Base-by-base conservation (phyloP, 805 yeast species). In the Saturnispora diversa region DNA sequence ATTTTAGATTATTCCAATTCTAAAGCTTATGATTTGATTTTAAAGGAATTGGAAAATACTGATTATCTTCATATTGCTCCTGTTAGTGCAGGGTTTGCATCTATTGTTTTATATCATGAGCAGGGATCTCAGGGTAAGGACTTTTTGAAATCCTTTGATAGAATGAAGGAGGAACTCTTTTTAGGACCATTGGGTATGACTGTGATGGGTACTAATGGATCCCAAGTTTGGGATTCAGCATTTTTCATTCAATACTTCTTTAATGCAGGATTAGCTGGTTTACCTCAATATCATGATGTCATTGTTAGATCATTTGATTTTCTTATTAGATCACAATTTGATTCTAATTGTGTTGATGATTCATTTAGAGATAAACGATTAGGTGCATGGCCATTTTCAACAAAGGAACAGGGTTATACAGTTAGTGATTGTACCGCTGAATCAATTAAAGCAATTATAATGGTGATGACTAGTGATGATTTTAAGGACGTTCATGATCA, bases 371-470 rank as follows among this genome's bases (percentile, higher is more conserved):
- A 92, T 55, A 72, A 69, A 43, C 66, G 97, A 39, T 68, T 65
- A 31, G 99, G 98, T 15, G 94, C 85, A 1, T 92, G 95, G 94
- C 97, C 97, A 0, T 92, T 90, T 58, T 84, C 95, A 37, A 92
- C 97, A 0, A 87, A 88, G 52, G 80, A 81, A 4, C 99, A 92
- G 63, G 99, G 99, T 0, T 92, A 90, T 54, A 83, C 95, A 0
- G 99, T 92, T 2, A 77, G 94, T 51, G 99, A 92, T 59, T 90
- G 97, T 62, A 90, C 98, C 1, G 95, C 97, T 0, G 98, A 90
- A 58, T 84, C 97, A 0, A 65, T 88, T 48, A 92, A 92, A 56
- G 96, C 97, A 0, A 83, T 90, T 5, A 70, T 90, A 9, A 88
- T 90, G 97, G 94, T 88, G 2, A 77, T 77, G 55, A 75, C 81